These are phyloP conservation scores for Emergomyces orientalis DNA, from an alignment of 2,329 filamentous ascomycete species.

Conservation along the genomic window DNA sequence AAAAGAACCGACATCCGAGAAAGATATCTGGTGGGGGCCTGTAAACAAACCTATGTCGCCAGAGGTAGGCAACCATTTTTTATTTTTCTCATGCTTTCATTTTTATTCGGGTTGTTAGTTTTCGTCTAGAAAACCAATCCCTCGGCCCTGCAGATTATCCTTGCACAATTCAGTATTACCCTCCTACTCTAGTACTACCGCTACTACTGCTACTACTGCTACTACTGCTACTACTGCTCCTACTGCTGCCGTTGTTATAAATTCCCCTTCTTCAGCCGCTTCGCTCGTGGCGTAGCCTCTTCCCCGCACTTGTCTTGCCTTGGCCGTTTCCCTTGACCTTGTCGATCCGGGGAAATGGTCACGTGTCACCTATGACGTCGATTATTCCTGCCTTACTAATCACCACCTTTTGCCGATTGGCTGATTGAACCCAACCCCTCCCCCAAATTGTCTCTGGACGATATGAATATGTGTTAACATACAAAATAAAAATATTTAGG, in stretches of 20 bases:
- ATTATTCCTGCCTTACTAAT: not conserved
- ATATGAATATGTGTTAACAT: too few relatives aligned
- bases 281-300: not conserved
- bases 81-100: not conserved
- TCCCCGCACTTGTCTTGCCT: not conserved
- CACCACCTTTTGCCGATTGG: not conserved
- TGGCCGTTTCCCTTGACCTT: constrained; percentile 24
- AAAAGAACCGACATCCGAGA: constrained; percentile 77
- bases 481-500: constrained; percentile 47
- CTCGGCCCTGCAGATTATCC: constrained; percentile 7
- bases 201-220: not conserved
- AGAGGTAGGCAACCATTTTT: constrained; percentile 61
- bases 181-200: not conserved
- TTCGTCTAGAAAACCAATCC: not conserved
- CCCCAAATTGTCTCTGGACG: too few relatives aligned
- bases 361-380: not conserved
- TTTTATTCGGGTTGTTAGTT: not conserved
- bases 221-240: not conserved
- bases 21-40: constrained; percentile 96
- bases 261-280: not conserved
- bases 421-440: not conserved
- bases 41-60: constrained; percentile 98
- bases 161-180: not conserved
- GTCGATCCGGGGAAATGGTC: constrained; percentile 11
- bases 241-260: not conserved